Evolutionary conservation across 2,329 filamentous ascomycete genomes (phyloP).

Genomic region (Hymenoscyphus salicellus): DNA sequence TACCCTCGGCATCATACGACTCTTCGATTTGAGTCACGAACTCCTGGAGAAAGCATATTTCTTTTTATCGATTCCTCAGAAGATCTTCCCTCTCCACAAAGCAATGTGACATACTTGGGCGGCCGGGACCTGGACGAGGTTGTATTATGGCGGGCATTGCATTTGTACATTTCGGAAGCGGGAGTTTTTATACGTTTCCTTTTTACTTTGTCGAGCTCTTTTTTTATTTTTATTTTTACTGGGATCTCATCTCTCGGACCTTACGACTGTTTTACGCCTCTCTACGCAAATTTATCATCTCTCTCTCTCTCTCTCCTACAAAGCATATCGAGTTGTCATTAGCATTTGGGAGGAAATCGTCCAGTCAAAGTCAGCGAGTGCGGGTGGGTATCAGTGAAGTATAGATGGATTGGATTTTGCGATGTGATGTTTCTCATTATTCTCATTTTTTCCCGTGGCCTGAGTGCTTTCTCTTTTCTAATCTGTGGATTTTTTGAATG

Average conservation of each 20-base stretch:
- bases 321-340: neutral
- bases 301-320: neutral
- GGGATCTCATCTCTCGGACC: neutral
- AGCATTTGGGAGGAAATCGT: conserved; percentile 1
- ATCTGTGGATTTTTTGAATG: neutral
- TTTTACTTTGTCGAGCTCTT: neutral
- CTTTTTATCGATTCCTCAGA: neutral
- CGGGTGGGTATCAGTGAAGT: neutral
- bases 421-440: neutral
- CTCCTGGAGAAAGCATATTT: neutral
- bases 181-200: conserved; percentile 9
- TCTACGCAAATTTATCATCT: neutral
- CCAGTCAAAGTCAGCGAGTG: neutral
- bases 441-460: neutral
- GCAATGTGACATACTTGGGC: conserved; percentile 8
- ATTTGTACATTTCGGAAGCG: conserved; percentile 12
- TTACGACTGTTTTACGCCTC: neutral
- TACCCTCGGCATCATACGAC: neutral
- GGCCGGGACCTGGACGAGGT: neutral
- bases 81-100: neutral
- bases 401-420: neutral
- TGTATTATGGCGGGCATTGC: conserved; percentile 13
- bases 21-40: neutral
- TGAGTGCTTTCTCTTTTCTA: neutral
- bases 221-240: neutral